Conservation (phyloP, 1,284 basidiomycete genomes). For the Leccinum pachyderme region DNA sequence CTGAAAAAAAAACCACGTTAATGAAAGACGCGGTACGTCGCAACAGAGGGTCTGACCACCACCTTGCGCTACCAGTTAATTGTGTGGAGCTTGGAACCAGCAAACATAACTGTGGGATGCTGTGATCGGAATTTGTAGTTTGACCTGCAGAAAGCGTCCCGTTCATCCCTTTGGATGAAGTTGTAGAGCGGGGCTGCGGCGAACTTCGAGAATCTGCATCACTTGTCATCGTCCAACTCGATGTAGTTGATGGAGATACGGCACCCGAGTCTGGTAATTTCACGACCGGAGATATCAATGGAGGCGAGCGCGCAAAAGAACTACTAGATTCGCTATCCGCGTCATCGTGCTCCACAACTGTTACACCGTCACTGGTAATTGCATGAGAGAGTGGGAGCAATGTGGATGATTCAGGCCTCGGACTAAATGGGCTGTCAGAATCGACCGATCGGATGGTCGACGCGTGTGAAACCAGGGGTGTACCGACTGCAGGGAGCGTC, state of each 20-base stretch:
- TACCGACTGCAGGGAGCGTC: constrained; percentile 32
- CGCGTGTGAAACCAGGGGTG: constrained; percentile 23
- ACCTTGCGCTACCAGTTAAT: constrained; percentile 19
- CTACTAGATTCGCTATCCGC: constrained; percentile 20
- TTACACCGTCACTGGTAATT: not conserved
- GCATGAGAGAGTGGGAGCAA: constrained; percentile 24
- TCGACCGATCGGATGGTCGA: constrained; percentile 15
- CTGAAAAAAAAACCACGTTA: constrained; percentile 21
- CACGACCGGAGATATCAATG: constrained; percentile 31
- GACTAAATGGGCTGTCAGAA: constrained; percentile 31
- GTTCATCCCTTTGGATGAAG: constrained; percentile 13
- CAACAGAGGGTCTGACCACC: not conserved
- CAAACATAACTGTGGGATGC: constrained; percentile 30
- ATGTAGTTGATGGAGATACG: constrained; percentile 26
- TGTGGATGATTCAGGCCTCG: constrained; percentile 24
- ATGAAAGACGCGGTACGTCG: not conserved
- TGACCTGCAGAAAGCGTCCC: constrained; percentile 8
- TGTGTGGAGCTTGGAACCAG: constrained; percentile 25
- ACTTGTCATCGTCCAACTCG: constrained; percentile 34
- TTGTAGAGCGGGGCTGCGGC: constrained; percentile 7
- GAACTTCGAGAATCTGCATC: constrained; percentile 20
- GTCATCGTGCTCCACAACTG: constrained; percentile 13
- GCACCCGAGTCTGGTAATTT: constrained; percentile 28
- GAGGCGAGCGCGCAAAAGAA: constrained; percentile 29
- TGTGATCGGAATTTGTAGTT: constrained; percentile 9